Percentiles rank a stretch among this genome's conserved stretches.
Evolutionary conservation across 2,329 filamentous ascomycete species (phyloP).

Genomic region (Didymella keratinophila): DNA sequence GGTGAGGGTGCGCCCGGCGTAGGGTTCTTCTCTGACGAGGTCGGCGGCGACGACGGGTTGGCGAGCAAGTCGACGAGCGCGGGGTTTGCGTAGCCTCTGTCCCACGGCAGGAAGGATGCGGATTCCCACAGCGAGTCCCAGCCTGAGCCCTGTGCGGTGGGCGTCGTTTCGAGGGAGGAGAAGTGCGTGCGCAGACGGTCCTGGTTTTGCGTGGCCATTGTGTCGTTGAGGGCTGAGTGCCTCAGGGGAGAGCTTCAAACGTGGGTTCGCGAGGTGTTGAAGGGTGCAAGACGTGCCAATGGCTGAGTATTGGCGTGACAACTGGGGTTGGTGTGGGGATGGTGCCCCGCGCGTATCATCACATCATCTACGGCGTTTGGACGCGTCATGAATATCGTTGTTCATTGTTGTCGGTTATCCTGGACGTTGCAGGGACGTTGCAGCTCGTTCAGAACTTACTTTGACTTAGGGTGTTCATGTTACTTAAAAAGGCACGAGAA

Average conservation of each 20-base stretch:
- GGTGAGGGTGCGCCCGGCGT: conserved; percentile 29
- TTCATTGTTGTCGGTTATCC: neutral
- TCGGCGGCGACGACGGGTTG: conserved; percentile 10
- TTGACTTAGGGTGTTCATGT: too few relatives aligned
- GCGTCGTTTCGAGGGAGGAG: conserved; percentile 49
- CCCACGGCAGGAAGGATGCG: conserved; percentile 65
- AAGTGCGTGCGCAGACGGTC: conserved; percentile 55
- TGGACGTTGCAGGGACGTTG: neutral
- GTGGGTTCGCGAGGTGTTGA: neutral
- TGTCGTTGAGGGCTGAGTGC: neutral
- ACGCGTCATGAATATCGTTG: neutral
- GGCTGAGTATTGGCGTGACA: conserved; percentile 2
- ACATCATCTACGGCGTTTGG: neutral
- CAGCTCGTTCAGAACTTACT: too few relatives aligned
- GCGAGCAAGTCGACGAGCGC: conserved; percentile 64
- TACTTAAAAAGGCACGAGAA: too few relatives aligned
- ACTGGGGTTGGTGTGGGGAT: conserved; percentile 5
- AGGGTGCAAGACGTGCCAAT: neutral
- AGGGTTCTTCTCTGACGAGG: conserved; percentile 25
- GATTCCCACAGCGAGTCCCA: conserved; percentile 67
- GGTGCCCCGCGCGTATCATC: conserved; percentile 11
- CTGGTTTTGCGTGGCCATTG: conserved; percentile 42
- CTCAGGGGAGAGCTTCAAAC: too few relatives aligned
- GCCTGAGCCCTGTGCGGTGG: conserved; percentile 59
- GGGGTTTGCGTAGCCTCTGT: conserved; percentile 65